These are phyloP conservation scores for Picochlorum sp. DNA, from an alignment of 139 green algal genomes.

Conservation along the genomic window DNA sequence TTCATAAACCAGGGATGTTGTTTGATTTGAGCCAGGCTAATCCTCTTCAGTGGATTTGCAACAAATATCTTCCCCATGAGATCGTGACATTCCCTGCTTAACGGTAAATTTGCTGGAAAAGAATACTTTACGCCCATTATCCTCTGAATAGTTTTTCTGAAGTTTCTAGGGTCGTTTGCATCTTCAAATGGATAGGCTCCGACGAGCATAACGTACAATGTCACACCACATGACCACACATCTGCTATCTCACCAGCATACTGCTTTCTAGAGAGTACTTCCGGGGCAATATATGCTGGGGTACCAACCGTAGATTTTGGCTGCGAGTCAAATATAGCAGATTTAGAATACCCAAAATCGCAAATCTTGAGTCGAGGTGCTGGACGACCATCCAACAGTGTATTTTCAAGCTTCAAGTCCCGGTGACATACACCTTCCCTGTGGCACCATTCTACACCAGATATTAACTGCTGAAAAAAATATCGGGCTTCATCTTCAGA, in stretches of 20 bases:
- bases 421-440: conserved; percentile 85
- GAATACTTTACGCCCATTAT: conserved; percentile 87
- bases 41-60: conserved; percentile 60
- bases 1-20: conserved; percentile 88
- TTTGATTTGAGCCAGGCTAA: conserved; percentile 76
- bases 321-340: conserved; percentile 76
- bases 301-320: conserved; percentile 98
- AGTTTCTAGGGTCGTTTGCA: conserved; percentile 86
- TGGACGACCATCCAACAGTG: conserved; percentile 81
- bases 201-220: conserved; percentile 98
- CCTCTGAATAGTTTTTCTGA: conserved; percentile 95
- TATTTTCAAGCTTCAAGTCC: conserved; percentile 98
- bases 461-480: conserved; percentile 98
- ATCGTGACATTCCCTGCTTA: conserved; percentile 78
- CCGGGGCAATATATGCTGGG: conserved; percentile 98
- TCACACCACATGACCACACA: conserved; percentile 96
- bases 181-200: conserved; percentile 99
- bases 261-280: conserved; percentile 75
- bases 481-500: conserved; percentile 93
- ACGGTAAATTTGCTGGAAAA: conserved; percentile 59
- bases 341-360: conserved; percentile 82
- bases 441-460: conserved; percentile 91
- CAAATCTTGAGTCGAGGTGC: conserved; percentile 91
- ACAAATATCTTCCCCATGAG: conserved; percentile 82
- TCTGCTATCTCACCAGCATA: conserved; percentile 92